phyloP scores from a whole-genome alignment of 257 asterid species.

The Capsicum baccatum region DNA sequence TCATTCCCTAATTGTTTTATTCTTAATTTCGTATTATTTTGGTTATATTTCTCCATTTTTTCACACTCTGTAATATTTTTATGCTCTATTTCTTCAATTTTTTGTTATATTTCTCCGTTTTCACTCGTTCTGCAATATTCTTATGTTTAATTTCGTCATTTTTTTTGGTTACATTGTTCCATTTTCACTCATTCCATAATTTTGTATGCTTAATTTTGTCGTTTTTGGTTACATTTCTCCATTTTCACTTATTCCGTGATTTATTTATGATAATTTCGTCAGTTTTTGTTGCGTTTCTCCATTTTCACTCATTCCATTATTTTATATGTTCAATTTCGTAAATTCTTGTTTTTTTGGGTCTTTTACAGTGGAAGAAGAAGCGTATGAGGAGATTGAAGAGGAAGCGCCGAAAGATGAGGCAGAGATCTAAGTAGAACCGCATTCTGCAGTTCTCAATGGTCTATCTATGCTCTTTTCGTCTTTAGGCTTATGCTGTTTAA shows the following conservation, averaged over 20 bases:
- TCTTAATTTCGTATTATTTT: too few relatives aligned
- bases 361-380: constrained; percentile 62
- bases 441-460: background rate
- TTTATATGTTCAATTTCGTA: background rate
- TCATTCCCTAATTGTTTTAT: too few relatives aligned
- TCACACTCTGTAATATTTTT: background rate
- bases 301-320: background rate
- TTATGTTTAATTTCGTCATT: too few relatives aligned
- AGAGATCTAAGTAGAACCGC: constrained; percentile 53
- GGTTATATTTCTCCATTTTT: background rate
- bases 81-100: background rate
- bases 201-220: too few relatives aligned
- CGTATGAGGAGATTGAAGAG: constrained; percentile 71
- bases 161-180: background rate
- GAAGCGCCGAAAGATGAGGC: constrained; percentile 71
- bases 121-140: too few relatives aligned
- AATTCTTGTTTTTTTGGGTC: background rate
- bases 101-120: too few relatives aligned
- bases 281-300: background rate
- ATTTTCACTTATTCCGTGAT: background rate
- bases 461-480: background rate
- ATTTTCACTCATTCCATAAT: too few relatives aligned
- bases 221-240: background rate
- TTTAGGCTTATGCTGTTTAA: background rate
- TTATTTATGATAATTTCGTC: background rate